These are phyloP conservation scores for Yamadazyma aaseri DNA, from an alignment of 1,139 yeast species.

Conservation along the genomic window DNA sequence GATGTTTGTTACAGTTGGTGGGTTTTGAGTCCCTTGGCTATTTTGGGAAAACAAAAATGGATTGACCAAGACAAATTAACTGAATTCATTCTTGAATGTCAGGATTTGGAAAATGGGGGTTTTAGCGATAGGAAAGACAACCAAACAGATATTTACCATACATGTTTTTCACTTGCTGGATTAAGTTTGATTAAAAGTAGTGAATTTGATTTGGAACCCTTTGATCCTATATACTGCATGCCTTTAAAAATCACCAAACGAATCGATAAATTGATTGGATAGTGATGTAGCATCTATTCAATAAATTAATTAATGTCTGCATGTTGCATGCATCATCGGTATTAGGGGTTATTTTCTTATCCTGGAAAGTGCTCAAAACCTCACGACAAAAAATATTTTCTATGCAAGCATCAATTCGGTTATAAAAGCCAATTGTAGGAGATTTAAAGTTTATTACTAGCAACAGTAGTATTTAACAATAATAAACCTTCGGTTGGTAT, in stretches of 20 bases:
- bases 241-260: slow-evolving; percentile 54
- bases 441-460: too few species aligned
- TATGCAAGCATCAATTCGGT: neutral
- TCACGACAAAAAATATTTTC: too few species aligned
- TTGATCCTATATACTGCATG: slow-evolving; percentile 88
- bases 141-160: slow-evolving; percentile 90
- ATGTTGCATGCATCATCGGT: too few species aligned
- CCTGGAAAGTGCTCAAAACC: too few species aligned
- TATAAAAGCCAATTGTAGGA: neutral
- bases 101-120: slow-evolving; percentile 81
- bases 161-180: slow-evolving; percentile 87
- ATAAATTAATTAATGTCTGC: too few species aligned
- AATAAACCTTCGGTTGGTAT: too few species aligned
- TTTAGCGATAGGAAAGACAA: slow-evolving; percentile 90
- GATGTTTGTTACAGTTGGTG: slow-evolving; percentile 99
- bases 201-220: slow-evolving; percentile 43
- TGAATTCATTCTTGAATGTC: slow-evolving; percentile 70
- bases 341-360: too few species aligned
- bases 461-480: too few species aligned
- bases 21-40: slow-evolving; percentile 80
- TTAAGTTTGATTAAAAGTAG: slow-evolving; percentile 69
- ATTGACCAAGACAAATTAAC: slow-evolving; percentile 63
- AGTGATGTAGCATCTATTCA: too few species aligned
- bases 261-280: slow-evolving; percentile 33
- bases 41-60: slow-evolving; percentile 69